Evolutionary conservation across 2,329 filamentous ascomycete genomes (phyloP), one percentile per base, ranked within the genome.

Genomic region (Monilinia fructicola): DNA sequence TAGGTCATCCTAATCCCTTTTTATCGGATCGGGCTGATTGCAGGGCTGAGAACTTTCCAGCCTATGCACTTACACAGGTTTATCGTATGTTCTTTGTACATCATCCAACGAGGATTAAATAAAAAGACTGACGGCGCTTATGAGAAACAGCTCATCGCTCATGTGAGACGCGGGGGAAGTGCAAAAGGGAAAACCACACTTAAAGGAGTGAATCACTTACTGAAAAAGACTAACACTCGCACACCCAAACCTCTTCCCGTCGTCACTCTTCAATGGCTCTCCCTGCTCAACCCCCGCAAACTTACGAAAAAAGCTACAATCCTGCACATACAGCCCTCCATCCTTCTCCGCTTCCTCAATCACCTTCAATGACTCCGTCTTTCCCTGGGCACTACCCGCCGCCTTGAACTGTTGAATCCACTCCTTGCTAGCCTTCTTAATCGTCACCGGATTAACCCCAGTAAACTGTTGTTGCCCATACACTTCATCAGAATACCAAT

Each of bases 181-280:
- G 28, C 28, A 0, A 54, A 12, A n/a, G 6, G n/a, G 16, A 26
- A 48, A 42, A 50, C n/a, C n/a, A n/a, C n/a, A n/a, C n/a, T n/a
- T n/a, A 31, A 10, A 48, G 18, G 7, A 59, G 21, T 28, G 21
- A 1, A 75, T 68, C 61, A 78, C 74, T 10, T 83, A 77, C 58
- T 80, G 76, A 69, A 81, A 82, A 12, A 83, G 74, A 5, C 72
- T 77, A 4, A 83, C 79, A 0, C 81, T 70, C 3, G 79, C 80
- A 64, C 78, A 79, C 0, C 58, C 67, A 52, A 54, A 73, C 35
- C 70, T 70, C 28, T 67, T 69, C 35, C 60, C 65, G 46, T 72
- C 68, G 48, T 71, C 64, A 26, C 68, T 66, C 26, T 46, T 68
- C 26, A 67, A 55, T 18, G 52, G 31, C 26, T 50, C 48, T 38